Evolutionary conservation across 1,139 yeast species (phyloP), one percentile per base, ranked within the genome.

Genomic region (Debaryomycetaceae sp.): DNA sequence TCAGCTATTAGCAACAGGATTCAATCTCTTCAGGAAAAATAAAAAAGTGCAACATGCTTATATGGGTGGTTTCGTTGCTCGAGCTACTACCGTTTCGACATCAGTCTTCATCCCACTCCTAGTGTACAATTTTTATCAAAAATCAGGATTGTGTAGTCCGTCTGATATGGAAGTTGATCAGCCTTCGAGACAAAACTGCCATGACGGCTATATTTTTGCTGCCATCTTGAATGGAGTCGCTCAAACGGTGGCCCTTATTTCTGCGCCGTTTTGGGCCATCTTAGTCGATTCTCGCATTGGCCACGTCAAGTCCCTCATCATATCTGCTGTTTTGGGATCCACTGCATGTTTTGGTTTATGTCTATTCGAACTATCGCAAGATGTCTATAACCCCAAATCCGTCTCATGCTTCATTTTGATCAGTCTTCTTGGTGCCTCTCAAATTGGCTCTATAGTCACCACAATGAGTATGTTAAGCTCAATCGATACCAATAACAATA

Each of bases 141-240:
- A 63, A 34, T 59, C 62, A 3, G 85, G 83, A 0, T 53, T 61
- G 36, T 81, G 87, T 52, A 59, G 66, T 5, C 43, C 47, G 3
- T 41, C 49, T 41, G 41, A 49, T 46, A 28, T 30, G 5, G 33
- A 29, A 5, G 40, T 53, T 35, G 67, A 66, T 34, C 54, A 53
- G 8, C 42, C 47, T 37, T 54, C 56, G 14, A 67, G 67, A 40
- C 55, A 61, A 16, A 68, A 71, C 26, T 83, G 91, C 49, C 73
- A 75, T 42, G 83, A 80, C 36, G 88, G 86, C 0, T 82, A 80
- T 48, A 66, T 80, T 3, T 73, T 77, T 45, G 76, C 88, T 6
- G 87, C 88, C 1, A 80, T 83, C 34, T 59, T 83, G 19, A 77
- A 86, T 0, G 92, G 92, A 3, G 75, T 83, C 13, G 73, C 81